Evolutionary conservation across 345 rosid genomes (phyloP).

Genomic region (Bruguiera parviflora): DNA sequence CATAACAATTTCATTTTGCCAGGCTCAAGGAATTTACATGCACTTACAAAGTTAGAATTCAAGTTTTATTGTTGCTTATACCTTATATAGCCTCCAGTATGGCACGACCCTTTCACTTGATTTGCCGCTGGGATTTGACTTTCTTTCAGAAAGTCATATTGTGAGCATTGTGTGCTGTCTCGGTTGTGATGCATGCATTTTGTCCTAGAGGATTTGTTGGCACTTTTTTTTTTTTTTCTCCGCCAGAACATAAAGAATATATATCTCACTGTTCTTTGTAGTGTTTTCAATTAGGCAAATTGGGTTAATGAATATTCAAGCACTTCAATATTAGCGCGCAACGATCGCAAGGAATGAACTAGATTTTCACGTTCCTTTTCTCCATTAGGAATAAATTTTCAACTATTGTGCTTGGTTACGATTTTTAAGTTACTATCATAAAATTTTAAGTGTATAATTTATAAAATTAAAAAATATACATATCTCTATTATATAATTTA

Average conservation of each 20-base stretch:
- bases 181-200: slow-evolving; percentile 11
- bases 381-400: no score
- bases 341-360: neutral
- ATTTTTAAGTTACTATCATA: no score
- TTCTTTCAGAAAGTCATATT: neutral
- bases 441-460: no score
- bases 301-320: no score
- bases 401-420: no score
- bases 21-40: neutral
- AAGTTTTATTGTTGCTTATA: neutral
- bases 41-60: neutral
- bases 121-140: slow-evolving; percentile 4
- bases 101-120: neutral
- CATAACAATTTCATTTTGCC: slow-evolving; percentile 6
- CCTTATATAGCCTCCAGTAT: neutral
- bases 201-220: slow-evolving; percentile 11
- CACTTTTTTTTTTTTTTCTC: neutral
- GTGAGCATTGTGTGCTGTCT: slow-evolving; percentile 10
- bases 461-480: no score
- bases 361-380: neutral
- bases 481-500: no score
- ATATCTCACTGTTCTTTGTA: no score
- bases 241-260: no score
- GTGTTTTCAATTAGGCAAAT: neutral
- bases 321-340: no score